Evolutionary conservation across 768 basidiomycete genomes (phyloP), one percentile per base, ranked within the genome.

Genomic region (Calocybe cyanea): DNA sequence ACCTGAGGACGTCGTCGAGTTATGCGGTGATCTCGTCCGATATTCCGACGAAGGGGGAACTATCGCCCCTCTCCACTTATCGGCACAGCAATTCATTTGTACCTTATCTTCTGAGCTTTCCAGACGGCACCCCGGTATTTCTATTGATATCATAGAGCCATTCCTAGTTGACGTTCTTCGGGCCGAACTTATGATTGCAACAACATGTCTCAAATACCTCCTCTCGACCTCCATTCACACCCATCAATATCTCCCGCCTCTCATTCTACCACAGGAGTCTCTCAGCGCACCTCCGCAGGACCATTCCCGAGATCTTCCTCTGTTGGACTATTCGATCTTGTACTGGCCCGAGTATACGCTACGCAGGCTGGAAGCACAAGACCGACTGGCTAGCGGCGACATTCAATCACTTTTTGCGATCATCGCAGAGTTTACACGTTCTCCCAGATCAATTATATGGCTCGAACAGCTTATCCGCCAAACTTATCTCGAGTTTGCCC

Each of bases 31-130:
- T 28, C 25, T 28, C 11, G 25, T 28, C 5, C 25, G 25, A 5
- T 28, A 6, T 17, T 15, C 38, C 7, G 41, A 24, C 9, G 30
- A 37, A 7, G 49, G 44, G 30, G 43, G 41, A 9, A 15, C 40
- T 15, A 31, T 50, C 14, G 34, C 5, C 2, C 49, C 45, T 17
- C 19, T 50, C 13, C 49, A 50, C 20, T 40, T 50, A 21, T 45
- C 49, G 4, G 49, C 35, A 5, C 24, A n/a, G 13, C 33, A 41
- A 17, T 50, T 50, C 21, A 25, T 41, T 28, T 34, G 1, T 18
- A 19, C 30, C 17, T 19, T 17, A 5, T 14, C 20, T 35, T 14
- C 33, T 28, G 6, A 28, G 11, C 25, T 28, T 6, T 6, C 6
- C 25, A 6, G 10, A 6, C 28, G 38, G 28, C 15, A 49, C 2